A percentile compares a stretch with the other conserved stretches of the same genome.
Conservation (phyloP, 202 grass and related monocot genomes). For the Saccharum hybrid region DNA sequence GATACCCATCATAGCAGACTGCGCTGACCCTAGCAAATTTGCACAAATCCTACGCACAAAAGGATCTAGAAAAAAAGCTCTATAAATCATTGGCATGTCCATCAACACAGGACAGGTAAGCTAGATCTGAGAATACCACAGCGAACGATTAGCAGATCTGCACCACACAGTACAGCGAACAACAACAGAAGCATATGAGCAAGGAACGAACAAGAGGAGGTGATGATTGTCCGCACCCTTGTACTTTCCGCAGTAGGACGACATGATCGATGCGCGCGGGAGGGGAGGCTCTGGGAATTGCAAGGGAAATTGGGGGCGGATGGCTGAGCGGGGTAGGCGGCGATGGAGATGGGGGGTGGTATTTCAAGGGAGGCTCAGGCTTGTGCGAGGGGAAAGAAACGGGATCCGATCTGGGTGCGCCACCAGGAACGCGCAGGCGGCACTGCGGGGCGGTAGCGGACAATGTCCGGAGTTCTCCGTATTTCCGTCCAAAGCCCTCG, state of each 20-base stretch:
- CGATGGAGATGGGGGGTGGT: neutral
- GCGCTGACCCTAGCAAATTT: slow-evolving; percentile 16
- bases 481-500: neutral
- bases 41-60: neutral
- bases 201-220: neutral
- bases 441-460: no score
- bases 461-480: neutral
- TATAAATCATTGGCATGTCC: neutral
- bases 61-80: neutral
- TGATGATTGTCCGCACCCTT: slow-evolving; percentile 39
- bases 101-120: neutral
- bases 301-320: neutral
- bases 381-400: slow-evolving; percentile 54
- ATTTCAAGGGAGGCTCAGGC: slow-evolving; percentile 46
- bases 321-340: slow-evolving; percentile 10
- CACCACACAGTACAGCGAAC: neutral
- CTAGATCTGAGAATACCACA: slow-evolving; percentile 18
- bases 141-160: slow-evolving; percentile 28
- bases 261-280: slow-evolving; percentile 54
- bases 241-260: slow-evolving; percentile 67
- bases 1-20: neutral
- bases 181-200: slow-evolving; percentile 9
- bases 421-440: neutral
- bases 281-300: neutral
- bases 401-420: slow-evolving; percentile 47